Conservation (phyloP, 352 stramenopile genomes). For the Phytophthora syringae region DNA sequence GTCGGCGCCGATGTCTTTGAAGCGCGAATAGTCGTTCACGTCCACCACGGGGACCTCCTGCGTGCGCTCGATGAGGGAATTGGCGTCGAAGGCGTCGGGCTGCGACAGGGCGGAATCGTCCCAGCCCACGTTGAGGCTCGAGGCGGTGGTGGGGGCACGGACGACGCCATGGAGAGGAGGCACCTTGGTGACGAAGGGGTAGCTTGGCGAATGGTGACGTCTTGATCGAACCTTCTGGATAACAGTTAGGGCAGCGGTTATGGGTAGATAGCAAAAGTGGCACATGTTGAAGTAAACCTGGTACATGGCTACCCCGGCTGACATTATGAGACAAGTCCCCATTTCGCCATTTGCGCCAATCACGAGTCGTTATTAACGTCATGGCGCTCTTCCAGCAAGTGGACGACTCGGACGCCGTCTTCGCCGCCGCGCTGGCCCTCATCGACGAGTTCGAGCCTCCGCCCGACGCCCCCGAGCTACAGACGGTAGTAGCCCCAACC, state of each 20-base stretch:
- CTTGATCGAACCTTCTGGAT: conserved; percentile 34
- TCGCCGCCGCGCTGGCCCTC: conserved; percentile 34
- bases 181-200: no score
- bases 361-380: no score
- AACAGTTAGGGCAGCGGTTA: not conserved
- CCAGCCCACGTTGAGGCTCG: conserved; percentile 53
- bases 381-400: conserved; percentile 18
- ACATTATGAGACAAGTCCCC: not conserved
- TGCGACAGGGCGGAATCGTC: conserved; percentile 46
- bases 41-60: conserved; percentile 73
- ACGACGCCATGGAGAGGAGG: conserved; percentile 23
- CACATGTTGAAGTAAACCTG: no score
- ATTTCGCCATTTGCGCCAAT: no score
- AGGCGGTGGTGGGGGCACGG: conserved; percentile 30
- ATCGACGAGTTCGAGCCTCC: conserved; percentile 30
- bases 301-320: no score
- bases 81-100: conserved; percentile 38
- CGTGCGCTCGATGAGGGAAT: conserved; percentile 65
- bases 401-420: conserved; percentile 13
- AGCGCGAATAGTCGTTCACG: conserved; percentile 89
- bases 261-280: not conserved
- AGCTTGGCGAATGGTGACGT: conserved; percentile 12
- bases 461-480: no score
- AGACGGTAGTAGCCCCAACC: no score
- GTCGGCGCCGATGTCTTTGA: conserved; percentile 73